Evolutionary conservation across 2,329 filamentous ascomycete genomes (phyloP).

Genomic region (Coniochaeta sp.): DNA sequence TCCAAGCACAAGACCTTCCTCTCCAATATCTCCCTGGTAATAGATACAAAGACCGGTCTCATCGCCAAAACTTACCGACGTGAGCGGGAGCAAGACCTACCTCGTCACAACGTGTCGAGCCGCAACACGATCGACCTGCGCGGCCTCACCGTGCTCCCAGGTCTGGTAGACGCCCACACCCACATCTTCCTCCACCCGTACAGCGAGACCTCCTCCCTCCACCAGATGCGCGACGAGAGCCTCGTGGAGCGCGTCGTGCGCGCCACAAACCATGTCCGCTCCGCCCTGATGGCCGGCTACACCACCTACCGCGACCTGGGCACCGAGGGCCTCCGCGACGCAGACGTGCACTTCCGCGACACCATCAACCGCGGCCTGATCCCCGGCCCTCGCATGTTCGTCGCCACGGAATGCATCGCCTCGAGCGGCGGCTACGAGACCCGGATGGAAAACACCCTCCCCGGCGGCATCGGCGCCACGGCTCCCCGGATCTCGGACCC

Average conservation of each 20-base stretch:
- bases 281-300: constrained; percentile 47
- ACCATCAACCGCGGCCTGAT: constrained; percentile 45
- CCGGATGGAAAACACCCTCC: constrained; percentile 34
- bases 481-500: constrained; percentile 30
- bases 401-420: constrained; percentile 43
- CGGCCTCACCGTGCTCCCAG: not conserved
- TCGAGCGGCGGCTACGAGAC: constrained; percentile 41
- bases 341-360: constrained; percentile 43
- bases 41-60: not conserved
- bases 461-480: constrained; percentile 15
- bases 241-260: constrained; percentile 48
- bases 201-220: constrained; percentile 39
- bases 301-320: constrained; percentile 52
- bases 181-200: constrained; percentile 64
- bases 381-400: constrained; percentile 47
- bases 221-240: constrained; percentile 51
- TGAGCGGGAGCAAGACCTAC: not conserved
- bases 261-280: constrained; percentile 42
- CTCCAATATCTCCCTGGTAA: not conserved
- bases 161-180: constrained; percentile 34
- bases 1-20: constrained; percentile 1
- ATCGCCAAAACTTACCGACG: not conserved
- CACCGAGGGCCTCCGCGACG: constrained; percentile 40
- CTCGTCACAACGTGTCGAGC: not conserved
- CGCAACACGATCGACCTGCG: not conserved